Conservation (phyloP, 2,329 filamentous ascomycete genomes). For the Aspergillus texensis region DNA sequence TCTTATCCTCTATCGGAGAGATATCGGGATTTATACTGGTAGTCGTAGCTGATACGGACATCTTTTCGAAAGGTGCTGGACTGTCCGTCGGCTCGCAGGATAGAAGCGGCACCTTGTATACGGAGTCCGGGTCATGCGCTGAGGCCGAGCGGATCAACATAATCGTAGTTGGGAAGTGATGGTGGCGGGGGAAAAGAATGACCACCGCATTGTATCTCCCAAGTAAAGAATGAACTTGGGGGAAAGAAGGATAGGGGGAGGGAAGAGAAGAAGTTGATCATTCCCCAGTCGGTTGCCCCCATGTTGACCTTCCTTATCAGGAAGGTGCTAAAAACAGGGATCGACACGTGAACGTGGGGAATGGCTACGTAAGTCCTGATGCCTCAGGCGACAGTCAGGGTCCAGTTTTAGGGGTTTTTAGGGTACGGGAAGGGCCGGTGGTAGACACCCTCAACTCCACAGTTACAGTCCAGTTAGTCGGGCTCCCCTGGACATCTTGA, state of each 20-base stretch:
- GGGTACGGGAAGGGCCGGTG: neutral
- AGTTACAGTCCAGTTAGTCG: no score
- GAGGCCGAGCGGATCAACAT: neutral
- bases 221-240: neutral
- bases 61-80: neutral
- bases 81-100: neutral
- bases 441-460: no score
- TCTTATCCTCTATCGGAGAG: neutral
- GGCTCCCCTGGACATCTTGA: no score
- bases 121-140: neutral
- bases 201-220: neutral
- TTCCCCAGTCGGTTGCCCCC: neutral
- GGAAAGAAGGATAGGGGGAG: neutral
- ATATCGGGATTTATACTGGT: neutral
- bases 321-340: neutral
- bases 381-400: neutral
- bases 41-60: neutral
- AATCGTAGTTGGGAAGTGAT: neutral
- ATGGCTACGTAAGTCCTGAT: neutral
- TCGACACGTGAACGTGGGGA: slow-evolving; percentile 11
- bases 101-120: slow-evolving; percentile 3
- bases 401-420: neutral
- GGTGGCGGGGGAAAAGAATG: neutral
- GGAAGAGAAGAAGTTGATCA: neutral
- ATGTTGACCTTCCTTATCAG: slow-evolving; percentile 7